Base-by-base conservation (phyloP, 2,329 filamentous ascomycete species). In the Orbilia quercus region DNA sequence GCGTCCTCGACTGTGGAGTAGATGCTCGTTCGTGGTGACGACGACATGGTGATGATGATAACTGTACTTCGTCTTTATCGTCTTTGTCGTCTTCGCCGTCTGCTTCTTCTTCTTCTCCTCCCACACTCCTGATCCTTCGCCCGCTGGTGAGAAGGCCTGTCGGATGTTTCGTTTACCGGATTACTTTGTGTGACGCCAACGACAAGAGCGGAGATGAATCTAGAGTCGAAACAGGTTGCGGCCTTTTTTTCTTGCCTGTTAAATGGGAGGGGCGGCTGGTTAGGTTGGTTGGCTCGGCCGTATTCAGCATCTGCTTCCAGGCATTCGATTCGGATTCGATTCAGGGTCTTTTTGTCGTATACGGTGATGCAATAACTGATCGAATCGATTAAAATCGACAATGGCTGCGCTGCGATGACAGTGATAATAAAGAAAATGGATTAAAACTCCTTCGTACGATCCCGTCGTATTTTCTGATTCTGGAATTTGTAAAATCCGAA, bases 241-340 rank as follows among this genome's bases (percentile, higher is more conserved):
- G 40, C 42, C 25, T 57, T 50, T 65, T 40, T 42, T 20, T 47
- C 28, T 20, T 5, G 34, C n/a, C n/a, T n/a, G n/a, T n/a, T 14
- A 31, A 28, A 57, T 42, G 22, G 36, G 48, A 28, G 23, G 45
- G 55, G 40, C 44, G 20, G 18, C 18, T 14, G 38, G 31, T 4
- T n/a, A n/a, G 36, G 36, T 40, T 40, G 36, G 40, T 31, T 36
- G 28, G 50, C 25, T 22, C 20, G 31, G 53, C 44, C 63, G 45
- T 40, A 67, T 67, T 59, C 47, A 67, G 63, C 42, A 67, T 67
- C 34, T 53, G 25, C 53, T 67, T 59, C 63, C 63, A 25, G 53
- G 36, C 53, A 45, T 40, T 59, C 44, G 23, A 44, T 42, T 18
- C 44, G 28, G 38, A 36, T 31, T 16, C 20, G 14, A 22, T 6